A percentile compares a stretch with the other conserved stretches of the same genome.
Conservation (phyloP, 2,329 filamentous ascomycete genomes). For the Cucurbitaria berberidis region DNA sequence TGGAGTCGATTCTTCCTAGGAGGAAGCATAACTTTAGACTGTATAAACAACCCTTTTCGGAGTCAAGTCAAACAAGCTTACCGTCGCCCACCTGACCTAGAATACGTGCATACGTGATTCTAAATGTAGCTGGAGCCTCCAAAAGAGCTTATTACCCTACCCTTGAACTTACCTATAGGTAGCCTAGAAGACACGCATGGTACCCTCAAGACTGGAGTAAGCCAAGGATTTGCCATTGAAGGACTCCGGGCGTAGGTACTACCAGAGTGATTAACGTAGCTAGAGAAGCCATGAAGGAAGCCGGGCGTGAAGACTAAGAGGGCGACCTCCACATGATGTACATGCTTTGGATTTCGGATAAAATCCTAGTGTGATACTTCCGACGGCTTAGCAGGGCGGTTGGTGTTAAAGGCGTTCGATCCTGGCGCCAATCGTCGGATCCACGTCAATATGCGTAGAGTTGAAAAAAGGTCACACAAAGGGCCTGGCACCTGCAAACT, state of each 20-base stretch:
- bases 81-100: neutral
- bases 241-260: neutral
- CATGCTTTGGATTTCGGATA: too few relatives aligned
- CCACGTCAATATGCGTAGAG: neutral
- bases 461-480: neutral
- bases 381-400: too few relatives aligned
- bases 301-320: neutral
- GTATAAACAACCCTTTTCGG: too few relatives aligned
- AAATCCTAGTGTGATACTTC: too few relatives aligned
- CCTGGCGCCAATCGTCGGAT: too few relatives aligned
- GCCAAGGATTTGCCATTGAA: neutral
- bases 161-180: neutral
- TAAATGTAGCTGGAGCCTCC: neutral
- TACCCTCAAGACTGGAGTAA: neutral
- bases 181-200: neutral
- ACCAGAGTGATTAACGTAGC: neutral
- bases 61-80: neutral
- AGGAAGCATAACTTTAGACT: neutral
- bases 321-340: too few relatives aligned
- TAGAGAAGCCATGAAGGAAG: neutral
- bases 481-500: too few relatives aligned
- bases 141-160: neutral
- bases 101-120: neutral
- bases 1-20: neutral
- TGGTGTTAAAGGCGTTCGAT: too few relatives aligned